Conservation (phyloP, 345 rosid species). For the Psidium friedrichsthalianum region DNA sequence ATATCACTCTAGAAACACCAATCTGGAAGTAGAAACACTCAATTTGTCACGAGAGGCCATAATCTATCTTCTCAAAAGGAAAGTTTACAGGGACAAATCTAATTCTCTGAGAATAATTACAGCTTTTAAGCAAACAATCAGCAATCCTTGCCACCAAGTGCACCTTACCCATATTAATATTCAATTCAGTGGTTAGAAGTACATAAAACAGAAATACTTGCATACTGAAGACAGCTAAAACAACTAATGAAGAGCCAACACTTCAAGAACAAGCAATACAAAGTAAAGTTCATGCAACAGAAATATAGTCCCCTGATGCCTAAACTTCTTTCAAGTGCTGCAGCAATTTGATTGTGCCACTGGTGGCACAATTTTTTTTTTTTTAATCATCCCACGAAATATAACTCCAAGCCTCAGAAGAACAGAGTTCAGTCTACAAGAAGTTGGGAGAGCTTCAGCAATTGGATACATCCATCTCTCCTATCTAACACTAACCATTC, state of each 20-base stretch:
- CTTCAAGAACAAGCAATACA: background rate
- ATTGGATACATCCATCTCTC: background rate
- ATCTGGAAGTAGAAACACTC: background rate
- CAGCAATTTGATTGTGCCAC: background rate
- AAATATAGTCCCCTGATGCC: background rate
- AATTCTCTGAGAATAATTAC: background rate
- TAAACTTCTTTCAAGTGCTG: background rate
- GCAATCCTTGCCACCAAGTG: background rate
- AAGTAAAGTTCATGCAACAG: background rate
- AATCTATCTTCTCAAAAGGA: background rate
- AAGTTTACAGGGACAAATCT: background rate
- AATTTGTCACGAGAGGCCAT: background rate
- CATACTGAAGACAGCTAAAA: background rate
- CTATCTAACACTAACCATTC: background rate
- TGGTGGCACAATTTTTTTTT: no score
- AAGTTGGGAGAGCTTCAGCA: no score
- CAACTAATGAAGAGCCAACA: background rate
- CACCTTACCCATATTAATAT: background rate
- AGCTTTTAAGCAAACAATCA: background rate
- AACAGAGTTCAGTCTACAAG: no score
- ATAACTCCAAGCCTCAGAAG: no score
- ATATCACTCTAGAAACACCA: constrained; percentile 4
- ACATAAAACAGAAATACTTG: background rate
- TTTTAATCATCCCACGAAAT: no score
- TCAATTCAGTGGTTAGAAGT: background rate